These are phyloP conservation scores for Heterobasidion annosum DNA, from an alignment of 1,284 basidiomycete species.

Conservation along the genomic window DNA sequence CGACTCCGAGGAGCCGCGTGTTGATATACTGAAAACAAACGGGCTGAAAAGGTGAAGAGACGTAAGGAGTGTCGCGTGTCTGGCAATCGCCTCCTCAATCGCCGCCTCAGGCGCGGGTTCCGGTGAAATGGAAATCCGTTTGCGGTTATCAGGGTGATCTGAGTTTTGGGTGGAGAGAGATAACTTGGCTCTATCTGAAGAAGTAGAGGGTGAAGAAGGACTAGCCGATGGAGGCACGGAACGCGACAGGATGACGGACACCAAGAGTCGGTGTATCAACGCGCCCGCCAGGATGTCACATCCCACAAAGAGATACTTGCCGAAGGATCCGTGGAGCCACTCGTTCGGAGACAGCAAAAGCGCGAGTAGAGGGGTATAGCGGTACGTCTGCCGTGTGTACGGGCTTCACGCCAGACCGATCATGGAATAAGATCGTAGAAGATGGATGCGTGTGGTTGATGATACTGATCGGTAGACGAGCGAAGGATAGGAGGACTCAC, in stretches of 20 bases:
- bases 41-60: conserved; percentile 83
- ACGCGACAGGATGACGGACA: conserved; percentile 35
- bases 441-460: neutral
- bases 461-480: conserved; percentile 5
- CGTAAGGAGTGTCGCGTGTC: conserved; percentile 42
- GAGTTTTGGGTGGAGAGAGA: neutral
- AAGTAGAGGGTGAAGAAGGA: neutral
- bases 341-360: conserved; percentile 76
- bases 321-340: conserved; percentile 73
- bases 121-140: neutral
- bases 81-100: conserved; percentile 2
- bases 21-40: conserved; percentile 92
- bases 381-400: conserved; percentile 89
- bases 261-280: conserved; percentile 66
- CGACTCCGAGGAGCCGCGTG: conserved; percentile 91
- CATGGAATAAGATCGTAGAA: neutral
- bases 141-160: neutral
- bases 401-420: conserved; percentile 44
- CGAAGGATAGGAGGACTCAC: conserved; percentile 30
- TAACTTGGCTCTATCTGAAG: neutral
- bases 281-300: conserved; percentile 80
- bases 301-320: conserved; percentile 85
- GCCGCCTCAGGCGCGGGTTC: neutral
- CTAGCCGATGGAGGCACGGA: neutral
- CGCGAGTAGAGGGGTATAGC: conserved; percentile 93